phyloP scores from a whole-genome alignment of 345 rosid genomes.

The Trapa incisa region DNA sequence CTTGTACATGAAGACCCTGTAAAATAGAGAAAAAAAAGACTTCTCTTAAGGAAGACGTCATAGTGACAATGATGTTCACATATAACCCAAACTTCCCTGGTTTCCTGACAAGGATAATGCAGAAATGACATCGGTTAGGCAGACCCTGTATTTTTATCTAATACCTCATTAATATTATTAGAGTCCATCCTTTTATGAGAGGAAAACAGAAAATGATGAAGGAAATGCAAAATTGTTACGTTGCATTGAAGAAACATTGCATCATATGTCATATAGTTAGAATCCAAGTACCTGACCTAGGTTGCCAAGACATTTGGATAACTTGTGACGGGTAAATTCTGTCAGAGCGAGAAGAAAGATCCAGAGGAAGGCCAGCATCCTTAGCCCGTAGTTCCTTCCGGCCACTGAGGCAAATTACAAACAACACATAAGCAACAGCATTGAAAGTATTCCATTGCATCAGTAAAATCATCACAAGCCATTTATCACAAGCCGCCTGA shows the following conservation, averaged over 20 bases:
- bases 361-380: conserved; percentile 14
- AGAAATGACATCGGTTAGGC: neutral
- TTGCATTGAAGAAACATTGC: neutral
- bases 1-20: conserved; percentile 59
- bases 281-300: conserved; percentile 80
- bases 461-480: neutral
- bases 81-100: neutral
- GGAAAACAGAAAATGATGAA: neutral
- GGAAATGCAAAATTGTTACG: neutral
- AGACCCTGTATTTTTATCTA: neutral
- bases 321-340: conserved; percentile 55
- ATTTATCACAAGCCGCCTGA: neutral
- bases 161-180: neutral
- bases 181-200: neutral
- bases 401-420: conserved; percentile 16
- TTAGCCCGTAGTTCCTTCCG: conserved; percentile 63
- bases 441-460: too few species aligned
- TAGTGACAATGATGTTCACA: neutral
- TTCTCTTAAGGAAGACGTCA: neutral
- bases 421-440: neutral
- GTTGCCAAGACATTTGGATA: conserved; percentile 68
- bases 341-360: conserved; percentile 23
- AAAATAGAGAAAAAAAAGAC: conserved; percentile 20
- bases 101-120: neutral
- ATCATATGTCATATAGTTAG: conserved; percentile 2